These are phyloP conservation scores for Thecaphora frezii DNA, from an alignment of 1,284 basidiomycete genomes.

Conservation along the genomic window DNA sequence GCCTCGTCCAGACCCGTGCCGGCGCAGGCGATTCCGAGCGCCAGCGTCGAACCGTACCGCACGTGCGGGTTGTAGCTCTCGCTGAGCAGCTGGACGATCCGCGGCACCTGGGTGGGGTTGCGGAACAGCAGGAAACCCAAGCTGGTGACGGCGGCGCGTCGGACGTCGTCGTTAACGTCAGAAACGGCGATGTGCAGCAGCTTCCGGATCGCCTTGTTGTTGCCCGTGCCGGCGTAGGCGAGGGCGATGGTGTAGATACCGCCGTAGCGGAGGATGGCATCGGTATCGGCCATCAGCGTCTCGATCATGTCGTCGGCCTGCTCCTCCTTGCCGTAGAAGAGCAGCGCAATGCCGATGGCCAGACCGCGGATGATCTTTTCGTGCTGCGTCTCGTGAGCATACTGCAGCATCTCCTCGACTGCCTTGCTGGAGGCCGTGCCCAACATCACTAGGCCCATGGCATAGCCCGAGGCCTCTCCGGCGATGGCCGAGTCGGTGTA, in stretches of 20 bases:
- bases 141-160: slow-evolving; percentile 56
- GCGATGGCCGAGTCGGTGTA: slow-evolving; percentile 57
- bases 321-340: slow-evolving; percentile 58
- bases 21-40: slow-evolving; percentile 58
- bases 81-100: slow-evolving; percentile 57
- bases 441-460: slow-evolving; percentile 59
- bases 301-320: slow-evolving; percentile 55
- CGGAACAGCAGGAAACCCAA: slow-evolving; percentile 58
- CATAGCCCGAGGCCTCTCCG: slow-evolving; percentile 58
- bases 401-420: slow-evolving; percentile 59
- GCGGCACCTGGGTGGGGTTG: slow-evolving; percentile 58
- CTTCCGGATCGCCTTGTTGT: slow-evolving; percentile 56
- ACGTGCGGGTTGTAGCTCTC: slow-evolving; percentile 59
- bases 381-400: slow-evolving; percentile 59
- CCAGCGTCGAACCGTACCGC: slow-evolving; percentile 58
- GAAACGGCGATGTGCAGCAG: slow-evolving; percentile 57
- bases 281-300: slow-evolving; percentile 54
- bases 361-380: slow-evolving; percentile 59
- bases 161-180: slow-evolving; percentile 58
- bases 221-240: slow-evolving; percentile 58
- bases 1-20: slow-evolving; percentile 58
- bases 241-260: slow-evolving; percentile 58
- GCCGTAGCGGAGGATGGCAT: slow-evolving; percentile 57
- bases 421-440: slow-evolving; percentile 54
- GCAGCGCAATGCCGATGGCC: slow-evolving; percentile 56